These are phyloP conservation scores for Verbena officinalis DNA, from an alignment of 257 asterid species.

Conservation along the genomic window DNA sequence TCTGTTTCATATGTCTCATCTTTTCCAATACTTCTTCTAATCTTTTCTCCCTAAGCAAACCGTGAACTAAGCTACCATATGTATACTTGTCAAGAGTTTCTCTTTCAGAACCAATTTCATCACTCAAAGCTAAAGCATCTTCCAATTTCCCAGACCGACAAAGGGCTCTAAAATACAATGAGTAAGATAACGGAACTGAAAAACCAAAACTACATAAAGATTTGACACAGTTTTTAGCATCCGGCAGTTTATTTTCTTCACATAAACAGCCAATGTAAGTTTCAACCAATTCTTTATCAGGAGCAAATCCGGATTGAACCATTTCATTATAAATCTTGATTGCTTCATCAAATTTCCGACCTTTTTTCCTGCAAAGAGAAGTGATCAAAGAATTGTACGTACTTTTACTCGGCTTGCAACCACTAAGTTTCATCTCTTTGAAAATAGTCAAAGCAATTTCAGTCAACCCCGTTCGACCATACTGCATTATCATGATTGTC, in stretches of 20 bases:
- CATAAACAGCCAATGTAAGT: constrained; percentile 66
- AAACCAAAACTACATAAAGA: constrained; percentile 58
- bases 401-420: constrained; percentile 57
- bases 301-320: constrained; percentile 46
- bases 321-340: constrained; percentile 61
- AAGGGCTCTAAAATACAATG: constrained; percentile 70
- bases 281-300: constrained; percentile 73
- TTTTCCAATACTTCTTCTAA: constrained; percentile 65
- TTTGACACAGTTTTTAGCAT: constrained; percentile 61
- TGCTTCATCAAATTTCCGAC: constrained; percentile 77
- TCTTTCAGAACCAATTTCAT: constrained; percentile 56
- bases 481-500: constrained; percentile 89
- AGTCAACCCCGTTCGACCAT: constrained; percentile 81
- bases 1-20: constrained; percentile 63
- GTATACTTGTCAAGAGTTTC: constrained; percentile 56
- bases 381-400: constrained; percentile 58
- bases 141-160: constrained; percentile 78
- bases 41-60: constrained; percentile 54
- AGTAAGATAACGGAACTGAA: constrained; percentile 58
- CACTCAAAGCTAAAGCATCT: constrained; percentile 55
- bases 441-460: constrained; percentile 64
- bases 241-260: constrained; percentile 56
- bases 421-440: constrained; percentile 68
- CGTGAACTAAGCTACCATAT: constrained; percentile 77
- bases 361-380: constrained; percentile 73